Evolutionary conservation across 768 basidiomycete genomes (phyloP).

Genomic region (Favolaschia claudopus): DNA sequence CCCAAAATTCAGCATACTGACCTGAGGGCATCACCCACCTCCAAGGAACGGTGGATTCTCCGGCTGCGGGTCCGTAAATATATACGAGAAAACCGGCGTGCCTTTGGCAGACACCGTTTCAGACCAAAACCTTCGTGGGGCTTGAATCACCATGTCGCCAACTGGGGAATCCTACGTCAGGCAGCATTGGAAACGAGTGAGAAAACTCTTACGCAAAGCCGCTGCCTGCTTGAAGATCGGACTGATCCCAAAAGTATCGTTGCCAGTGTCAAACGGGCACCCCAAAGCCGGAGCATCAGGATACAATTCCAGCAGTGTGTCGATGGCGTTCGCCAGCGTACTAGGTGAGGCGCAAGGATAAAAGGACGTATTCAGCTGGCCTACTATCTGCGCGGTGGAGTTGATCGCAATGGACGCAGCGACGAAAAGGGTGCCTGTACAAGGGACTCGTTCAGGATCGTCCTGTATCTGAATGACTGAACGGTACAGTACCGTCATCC

Average conservation of each 20-base stretch:
- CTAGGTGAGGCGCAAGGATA: constrained; percentile 7
- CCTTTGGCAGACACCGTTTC: constrained; percentile 3
- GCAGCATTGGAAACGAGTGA: background rate
- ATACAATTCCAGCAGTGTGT: constrained; percentile 33
- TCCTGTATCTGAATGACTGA: background rate
- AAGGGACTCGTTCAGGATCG: background rate
- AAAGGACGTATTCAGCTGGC: constrained; percentile 2
- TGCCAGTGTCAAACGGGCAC: constrained; percentile 40
- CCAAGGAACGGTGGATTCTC: constrained; percentile 4
- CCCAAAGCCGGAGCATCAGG: constrained; percentile 37
- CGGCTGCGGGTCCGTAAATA: constrained; percentile 18
- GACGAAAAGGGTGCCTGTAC: constrained; percentile 32
- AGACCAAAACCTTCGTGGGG: constrained; percentile 7
- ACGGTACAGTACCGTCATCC: constrained; percentile 35
- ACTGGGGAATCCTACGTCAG: background rate
- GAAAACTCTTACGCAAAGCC: constrained; percentile 13
- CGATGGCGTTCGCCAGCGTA: background rate
- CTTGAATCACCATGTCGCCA: constrained; percentile 26
- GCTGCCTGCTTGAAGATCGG: constrained; percentile 37
- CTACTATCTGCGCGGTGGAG: constrained; percentile 5
- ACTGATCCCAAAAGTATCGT: constrained; percentile 37
- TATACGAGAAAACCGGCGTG: constrained; percentile 12
- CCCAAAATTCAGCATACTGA: too few relatives aligned
- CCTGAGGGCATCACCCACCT: too few relatives aligned
- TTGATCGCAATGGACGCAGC: constrained; percentile 5